Base-by-base conservation (phyloP, 1,284 basidiomycete species). In the Malassezia psittaci region DNA sequence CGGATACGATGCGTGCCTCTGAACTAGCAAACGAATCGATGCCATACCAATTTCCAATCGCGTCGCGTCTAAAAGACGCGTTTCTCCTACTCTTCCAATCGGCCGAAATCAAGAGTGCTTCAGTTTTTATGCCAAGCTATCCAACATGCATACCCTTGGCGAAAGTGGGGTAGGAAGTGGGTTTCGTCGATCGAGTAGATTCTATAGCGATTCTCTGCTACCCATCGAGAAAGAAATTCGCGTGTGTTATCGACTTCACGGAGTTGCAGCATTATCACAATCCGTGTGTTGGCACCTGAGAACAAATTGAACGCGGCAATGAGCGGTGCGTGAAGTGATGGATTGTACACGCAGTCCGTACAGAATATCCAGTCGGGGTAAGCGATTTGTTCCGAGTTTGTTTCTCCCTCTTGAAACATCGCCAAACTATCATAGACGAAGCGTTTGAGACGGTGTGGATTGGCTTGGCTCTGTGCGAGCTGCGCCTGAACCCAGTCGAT, bases 1-100 rank as follows among this genome's bases (percentile, higher is more conserved):
- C 12, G 84, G 72, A 43, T 69, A 66, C 2, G 61, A 81, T 1
- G 87, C 87, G 45, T 87, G 83, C 36, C 85, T 82, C 74, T 94
- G 93, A 66, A 98, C 83, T 61, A 90, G 82, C 16, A 96, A 83
- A 16, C 66, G 66, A 12, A 66, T 36, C 16, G 55, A 51, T 15
- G 24, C 29, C 55, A 57, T 57, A 35, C 2, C 24, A 43, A 33
- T n/a, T 39, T 16, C 24, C 24, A 29, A 29, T 10, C 18, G 41
- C 16, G 51, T n/a, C 51, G 43, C 51, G 51, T 10, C 51, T 40
- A 29, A 29, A 29, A 29, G 24, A 29, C 24, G 24, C 24, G 24
- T 29, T 4, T 29, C 24, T 3, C 24, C 24, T 29, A 7, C 24
- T 29, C n/a, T 45, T n/a, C n/a, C 38, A 3, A n/a, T n/a, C n/a